Percentiles rank a stretch among this genome's conserved stretches.
Conservation (phyloP, 495 filamentous ascomycete species). For the Hypomontagnella submonticulosa region DNA sequence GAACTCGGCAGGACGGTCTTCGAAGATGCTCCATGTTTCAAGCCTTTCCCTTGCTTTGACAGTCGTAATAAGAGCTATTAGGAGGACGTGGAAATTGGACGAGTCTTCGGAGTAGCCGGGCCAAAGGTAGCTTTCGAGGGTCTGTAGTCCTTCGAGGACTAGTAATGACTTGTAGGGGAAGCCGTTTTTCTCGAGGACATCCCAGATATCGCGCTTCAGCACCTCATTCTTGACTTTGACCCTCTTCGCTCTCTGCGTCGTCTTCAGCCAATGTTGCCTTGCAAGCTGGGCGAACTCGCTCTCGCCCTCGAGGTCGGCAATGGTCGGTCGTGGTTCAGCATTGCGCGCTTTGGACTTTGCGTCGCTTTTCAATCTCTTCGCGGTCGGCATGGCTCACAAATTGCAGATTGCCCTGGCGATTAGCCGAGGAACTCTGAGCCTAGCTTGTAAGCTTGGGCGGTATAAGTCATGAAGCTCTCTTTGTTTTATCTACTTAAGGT, state of each 20-base stretch:
- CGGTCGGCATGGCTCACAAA: slow-evolving; percentile 55
- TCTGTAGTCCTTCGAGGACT: slow-evolving; percentile 87
- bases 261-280: slow-evolving; percentile 83
- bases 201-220: slow-evolving; percentile 91
- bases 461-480: slow-evolving; percentile 26
- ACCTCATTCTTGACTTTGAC: slow-evolving; percentile 85
- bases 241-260: slow-evolving; percentile 61
- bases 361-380: slow-evolving; percentile 60
- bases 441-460: slow-evolving; percentile 16
- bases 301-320: slow-evolving; percentile 72
- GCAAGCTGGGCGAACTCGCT: slow-evolving; percentile 85
- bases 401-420: slow-evolving; percentile 25
- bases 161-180: slow-evolving; percentile 83
- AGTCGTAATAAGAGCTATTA: slow-evolving; percentile 86
- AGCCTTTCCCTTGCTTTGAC: slow-evolving; percentile 88
- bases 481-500: not conserved
- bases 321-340: slow-evolving; percentile 50
- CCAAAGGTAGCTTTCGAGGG: slow-evolving; percentile 94
- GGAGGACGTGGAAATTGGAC: slow-evolving; percentile 88
- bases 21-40: slow-evolving; percentile 89
- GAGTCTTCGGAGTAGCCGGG: slow-evolving; percentile 89
- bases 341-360: slow-evolving; percentile 51
- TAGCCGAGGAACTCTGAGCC: slow-evolving; percentile 28
- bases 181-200: slow-evolving; percentile 79
- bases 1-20: slow-evolving; percentile 81